These are phyloP conservation scores for Fomitopsis schrenkii DNA, from an alignment of 1,284 basidiomycete genomes.

Conservation along the genomic window DNA sequence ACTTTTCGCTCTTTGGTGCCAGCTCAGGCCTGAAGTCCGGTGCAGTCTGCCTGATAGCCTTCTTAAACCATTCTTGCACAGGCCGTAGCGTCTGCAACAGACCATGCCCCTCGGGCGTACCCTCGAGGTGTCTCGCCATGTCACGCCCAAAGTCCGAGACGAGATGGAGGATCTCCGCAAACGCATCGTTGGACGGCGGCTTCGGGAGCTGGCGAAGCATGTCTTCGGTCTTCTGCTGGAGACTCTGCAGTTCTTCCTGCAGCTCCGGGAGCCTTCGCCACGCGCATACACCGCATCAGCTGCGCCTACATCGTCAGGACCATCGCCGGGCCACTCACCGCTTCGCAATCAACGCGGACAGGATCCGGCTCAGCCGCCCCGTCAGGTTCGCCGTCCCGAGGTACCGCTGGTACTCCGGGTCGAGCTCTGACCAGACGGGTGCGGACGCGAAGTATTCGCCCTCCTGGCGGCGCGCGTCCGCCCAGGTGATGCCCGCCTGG, in stretches of 20 bases:
- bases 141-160: slow-evolving; percentile 44
- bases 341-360: slow-evolving; percentile 40
- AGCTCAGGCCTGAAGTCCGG: slow-evolving; percentile 42
- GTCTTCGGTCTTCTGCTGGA: slow-evolving; percentile 38
- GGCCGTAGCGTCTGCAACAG: slow-evolving; percentile 52
- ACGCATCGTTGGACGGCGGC: slow-evolving; percentile 51
- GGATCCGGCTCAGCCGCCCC: slow-evolving; percentile 28
- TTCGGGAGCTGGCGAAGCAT: slow-evolving; percentile 41
- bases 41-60: slow-evolving; percentile 45
- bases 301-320: neutral
- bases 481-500: slow-evolving; percentile 53
- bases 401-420: slow-evolving; percentile 42
- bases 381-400: slow-evolving; percentile 56
- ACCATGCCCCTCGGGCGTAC: slow-evolving; percentile 44
- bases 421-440: slow-evolving; percentile 54
- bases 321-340: slow-evolving; percentile 19
- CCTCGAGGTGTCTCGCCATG: slow-evolving; percentile 43
- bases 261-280: slow-evolving; percentile 56
- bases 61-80: slow-evolving; percentile 43
- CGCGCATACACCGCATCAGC: neutral
- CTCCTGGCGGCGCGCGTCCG: slow-evolving; percentile 58
- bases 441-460: slow-evolving; percentile 61
- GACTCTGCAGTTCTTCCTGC: slow-evolving; percentile 43
- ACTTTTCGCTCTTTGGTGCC: neutral
- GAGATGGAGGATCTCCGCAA: slow-evolving; percentile 48